Base-by-base conservation (phyloP, 129 eudicot species). In the Pulicaria dysenterica region DNA sequence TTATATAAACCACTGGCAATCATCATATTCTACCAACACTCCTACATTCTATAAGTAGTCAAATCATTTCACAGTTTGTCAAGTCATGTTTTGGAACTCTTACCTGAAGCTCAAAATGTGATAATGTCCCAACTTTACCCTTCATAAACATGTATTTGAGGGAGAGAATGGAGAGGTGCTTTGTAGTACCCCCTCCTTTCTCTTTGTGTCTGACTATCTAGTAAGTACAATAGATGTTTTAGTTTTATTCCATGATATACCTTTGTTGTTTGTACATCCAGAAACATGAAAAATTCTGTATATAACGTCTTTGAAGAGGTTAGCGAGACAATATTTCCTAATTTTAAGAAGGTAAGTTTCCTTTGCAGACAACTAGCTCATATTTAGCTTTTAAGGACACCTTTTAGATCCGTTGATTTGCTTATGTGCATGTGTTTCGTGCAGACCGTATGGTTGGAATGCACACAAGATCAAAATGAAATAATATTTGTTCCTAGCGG, bases 401-500 rank as follows among this genome's bases (percentile, higher is more conserved):
- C 40, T 53, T 54, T 43, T 75, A 51, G 11, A 1, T 58, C 45
- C 6, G 39, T 51, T 42, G 13, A 70, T 47, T 71, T 72, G 61
- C 42, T 46, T 56, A 56, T 59, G 53, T 44, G 37, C 34, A 8
- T 57, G 45, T 42, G 16, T 59, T 73, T n/a, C 73, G 72, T 68
- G 62, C 89, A 95, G 97, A 88, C 97, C 68, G 58, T 70, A 62
- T 95, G 99, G 99, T 83, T 75, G 90, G 96, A 91, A 63, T 95
- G 97, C 79, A 88, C 90, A 72, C 97, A 95, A 81, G 95, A 82
- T 57, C 64, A 40, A 66, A 85, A 88, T 24, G 99, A 95, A 69
- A 83, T 95, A 48, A 95, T 90, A 14, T 88, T 88, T 80, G 97
- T 90, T 64, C 99, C 97, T 48, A 95, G 96, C 61, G 99, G 97